These are phyloP conservation scores for Wickerhamiella galacta DNA, from an alignment of 805 yeast species.

Conservation along the genomic window DNA sequence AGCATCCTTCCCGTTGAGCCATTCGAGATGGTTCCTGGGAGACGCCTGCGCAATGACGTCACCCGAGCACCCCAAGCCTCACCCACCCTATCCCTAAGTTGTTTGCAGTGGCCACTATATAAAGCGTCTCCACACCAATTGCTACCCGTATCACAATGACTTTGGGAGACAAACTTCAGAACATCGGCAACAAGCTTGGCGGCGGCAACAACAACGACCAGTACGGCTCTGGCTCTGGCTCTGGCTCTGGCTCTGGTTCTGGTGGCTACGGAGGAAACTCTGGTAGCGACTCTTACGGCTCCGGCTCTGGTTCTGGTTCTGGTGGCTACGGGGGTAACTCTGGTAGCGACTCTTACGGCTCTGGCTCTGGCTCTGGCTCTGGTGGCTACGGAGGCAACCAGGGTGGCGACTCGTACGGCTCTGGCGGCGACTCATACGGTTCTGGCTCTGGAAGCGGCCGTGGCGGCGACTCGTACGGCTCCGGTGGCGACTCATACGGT, in stretches of 20 bases:
- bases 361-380: slow-evolving; percentile 18
- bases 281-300: neutral
- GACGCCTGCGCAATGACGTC: too few species aligned
- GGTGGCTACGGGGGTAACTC: slow-evolving; percentile 8
- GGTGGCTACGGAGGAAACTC: slow-evolving; percentile 3
- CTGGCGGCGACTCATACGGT: neutral
- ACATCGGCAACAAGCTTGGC: slow-evolving; percentile 12
- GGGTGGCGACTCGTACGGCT: slow-evolving; percentile 1
- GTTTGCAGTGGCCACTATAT: too few species aligned
- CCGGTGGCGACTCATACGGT: slow-evolving; percentile 1
- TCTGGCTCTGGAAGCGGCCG: neutral
- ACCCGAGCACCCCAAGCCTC: too few species aligned
- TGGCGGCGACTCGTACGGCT: slow-evolving; percentile 2
- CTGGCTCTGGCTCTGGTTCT: slow-evolving; percentile 6
- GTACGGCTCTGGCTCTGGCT: slow-evolving; percentile 22
- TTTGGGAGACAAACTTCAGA: slow-evolving; percentile 8
- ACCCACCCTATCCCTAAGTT: too few species aligned
- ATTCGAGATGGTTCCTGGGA: too few species aligned
- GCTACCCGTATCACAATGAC: slow-evolving; percentile 1
- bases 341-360: slow-evolving; percentile 17
- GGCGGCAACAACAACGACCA: slow-evolving; percentile 13
- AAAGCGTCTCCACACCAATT: too few species aligned
- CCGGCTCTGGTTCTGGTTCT: slow-evolving; percentile 6
- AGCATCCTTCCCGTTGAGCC: too few species aligned
- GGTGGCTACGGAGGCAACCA: slow-evolving; percentile 7